Conservation (phyloP, 2,329 filamentous ascomycete species). For the Aspergillus sclerotialis region DNA sequence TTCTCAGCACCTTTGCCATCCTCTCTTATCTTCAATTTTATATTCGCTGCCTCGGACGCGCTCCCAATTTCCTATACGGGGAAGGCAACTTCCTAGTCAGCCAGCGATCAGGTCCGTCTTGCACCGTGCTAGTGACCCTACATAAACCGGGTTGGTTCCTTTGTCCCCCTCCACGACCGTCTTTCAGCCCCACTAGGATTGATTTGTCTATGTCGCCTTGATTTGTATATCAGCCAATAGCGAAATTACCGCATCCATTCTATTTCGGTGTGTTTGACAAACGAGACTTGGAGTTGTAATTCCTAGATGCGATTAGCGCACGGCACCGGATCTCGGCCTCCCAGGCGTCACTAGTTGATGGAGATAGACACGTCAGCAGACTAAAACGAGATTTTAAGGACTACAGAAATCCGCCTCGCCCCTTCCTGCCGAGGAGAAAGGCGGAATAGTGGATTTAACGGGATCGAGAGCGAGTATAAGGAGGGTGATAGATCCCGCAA, state of each 20-base stretch:
- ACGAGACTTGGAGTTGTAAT: slow-evolving; percentile 4
- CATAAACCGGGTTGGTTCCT: neutral
- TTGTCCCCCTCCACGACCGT: slow-evolving; percentile 1
- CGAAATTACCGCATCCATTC: slow-evolving; percentile 1
- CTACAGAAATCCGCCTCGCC: slow-evolving; percentile 4
- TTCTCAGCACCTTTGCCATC: neutral
- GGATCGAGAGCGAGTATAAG: slow-evolving; percentile 6
- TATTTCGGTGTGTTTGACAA: slow-evolving; percentile 3
- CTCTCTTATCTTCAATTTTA: neutral
- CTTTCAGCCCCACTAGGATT: slow-evolving; percentile 1
- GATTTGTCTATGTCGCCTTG: neutral
- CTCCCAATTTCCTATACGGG: neutral
- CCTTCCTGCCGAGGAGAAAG: slow-evolving; percentile 4
- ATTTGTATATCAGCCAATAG: slow-evolving; percentile 1
- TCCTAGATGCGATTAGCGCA: slow-evolving; percentile 5
- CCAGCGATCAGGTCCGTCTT: neutral
- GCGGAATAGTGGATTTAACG: slow-evolving; percentile 4
- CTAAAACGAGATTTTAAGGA: slow-evolving; percentile 1
- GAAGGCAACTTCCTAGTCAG: slow-evolving; percentile 1
- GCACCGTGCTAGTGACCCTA: neutral
- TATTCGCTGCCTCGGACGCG: neutral
- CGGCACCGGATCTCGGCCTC: slow-evolving; percentile 4
- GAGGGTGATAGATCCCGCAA: slow-evolving; percentile 3
- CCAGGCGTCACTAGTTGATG: slow-evolving; percentile 3
- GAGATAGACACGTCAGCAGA: slow-evolving; percentile 8